Base-by-base conservation (phyloP, 2,329 filamentous ascomycete species). In the Biscogniauxia sp. region DNA sequence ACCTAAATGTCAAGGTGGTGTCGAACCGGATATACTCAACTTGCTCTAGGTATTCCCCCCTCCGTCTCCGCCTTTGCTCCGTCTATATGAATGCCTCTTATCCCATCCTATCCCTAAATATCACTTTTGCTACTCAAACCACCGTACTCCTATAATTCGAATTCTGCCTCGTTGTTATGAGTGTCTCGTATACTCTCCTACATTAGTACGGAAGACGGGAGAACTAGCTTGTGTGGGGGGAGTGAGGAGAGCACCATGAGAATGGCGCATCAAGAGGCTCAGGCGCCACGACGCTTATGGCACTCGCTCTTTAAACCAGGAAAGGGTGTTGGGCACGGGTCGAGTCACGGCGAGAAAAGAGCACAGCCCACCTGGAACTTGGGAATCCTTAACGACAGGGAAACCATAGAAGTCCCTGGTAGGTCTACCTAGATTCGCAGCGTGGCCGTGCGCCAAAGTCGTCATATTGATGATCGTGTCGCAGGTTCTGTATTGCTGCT, bases 341-440 rank as follows among this genome's bases (percentile, higher is more conserved):
- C 15, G 17, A 45, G 37, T 17, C 13, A n/a, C 17, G 11, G 17
- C 17, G 37, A 62, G 51, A 68, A 64, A 52, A 62, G 56, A 25
- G 15, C 55, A 20, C 66, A 62, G 50, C 60, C 67, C 13, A 66
- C 54, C 75, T 87, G 84, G 85, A 83, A 79, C 54, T 79, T 96
- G 78, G 93, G 93, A n/a, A 91, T 97, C 25, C 75, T 97, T 64
- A 93, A 92, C 70, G 92, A 95, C 69, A 85, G 79, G 54, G 75
- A 88, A 60, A 97, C 93, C 0, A 90, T 95, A 64, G 91, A 96
- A 76, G 93, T 97, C 13, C 93, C 93, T 66, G 92, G 91, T 93
- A 78, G 64, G 83, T 25, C 23, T 26, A 4, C 4, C 17, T 37
- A 20, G 1, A 6, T 25, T 53, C 23, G 32, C 45, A 26, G 50